Conservation (phyloP, 2,329 filamentous ascomycete genomes). For the Rhynchosporium secalis region DNA sequence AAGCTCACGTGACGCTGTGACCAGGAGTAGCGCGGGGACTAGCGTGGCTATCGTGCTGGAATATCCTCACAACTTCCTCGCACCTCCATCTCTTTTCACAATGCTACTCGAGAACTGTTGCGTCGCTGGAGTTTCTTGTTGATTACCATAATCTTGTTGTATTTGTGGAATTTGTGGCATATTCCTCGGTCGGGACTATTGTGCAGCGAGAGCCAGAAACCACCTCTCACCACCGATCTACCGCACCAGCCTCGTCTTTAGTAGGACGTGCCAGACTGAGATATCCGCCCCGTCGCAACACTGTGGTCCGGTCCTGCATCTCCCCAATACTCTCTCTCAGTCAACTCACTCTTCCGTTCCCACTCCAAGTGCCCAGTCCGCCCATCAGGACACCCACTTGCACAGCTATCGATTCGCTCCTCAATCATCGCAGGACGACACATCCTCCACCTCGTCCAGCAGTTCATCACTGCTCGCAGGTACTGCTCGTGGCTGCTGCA, state of each 20-base stretch:
- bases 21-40: not conserved
- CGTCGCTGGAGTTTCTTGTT: not conserved
- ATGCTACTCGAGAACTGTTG: conserved; percentile 9
- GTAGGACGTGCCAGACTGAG: conserved; percentile 6
- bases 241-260: conserved; percentile 7
- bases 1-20: not conserved
- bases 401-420: conserved; percentile 1
- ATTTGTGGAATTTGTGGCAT: not conserved
- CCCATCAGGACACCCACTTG: conserved; percentile 7
- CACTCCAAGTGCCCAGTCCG: conserved; percentile 4
- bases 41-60: not conserved
- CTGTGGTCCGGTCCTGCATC: conserved; percentile 13
- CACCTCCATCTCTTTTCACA: conserved; percentile 4
- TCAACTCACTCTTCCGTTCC: not conserved
- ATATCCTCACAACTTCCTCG: conserved; percentile 4
- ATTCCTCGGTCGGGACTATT: not conserved
- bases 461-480: conserved; percentile 7
- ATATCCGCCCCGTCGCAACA: conserved; percentile 11
- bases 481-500: not conserved
- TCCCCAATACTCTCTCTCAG: not conserved
- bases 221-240: not conserved
- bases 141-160: not conserved
- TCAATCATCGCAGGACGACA: conserved; percentile 14
- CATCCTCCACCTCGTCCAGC: not conserved
- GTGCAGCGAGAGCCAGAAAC: conserved; percentile 1